Base-by-base conservation (phyloP, 768 basidiomycete genomes). In the Suillus variegatus region DNA sequence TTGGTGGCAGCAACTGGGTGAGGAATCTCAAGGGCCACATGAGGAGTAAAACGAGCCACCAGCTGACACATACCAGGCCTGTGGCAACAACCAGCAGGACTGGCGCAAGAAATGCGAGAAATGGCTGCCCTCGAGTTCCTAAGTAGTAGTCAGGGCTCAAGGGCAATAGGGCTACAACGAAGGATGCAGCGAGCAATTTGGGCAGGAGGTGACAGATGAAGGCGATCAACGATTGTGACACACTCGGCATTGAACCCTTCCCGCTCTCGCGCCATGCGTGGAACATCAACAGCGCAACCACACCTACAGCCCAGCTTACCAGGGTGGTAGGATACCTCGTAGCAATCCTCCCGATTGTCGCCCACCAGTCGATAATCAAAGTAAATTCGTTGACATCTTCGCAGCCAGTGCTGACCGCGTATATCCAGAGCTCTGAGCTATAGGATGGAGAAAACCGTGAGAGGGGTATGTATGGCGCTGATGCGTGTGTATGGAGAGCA, bases 271-370 rank as follows among this genome's bases (percentile, higher is more conserved):
- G 74, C 86, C 85, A 88, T 7, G 82, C 83, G 41, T 82, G 75
- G 68, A 85, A 88, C 25, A 91, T 63, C 0, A 89, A 70, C 18
- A 92, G 68, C 5, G 84, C 80, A 1, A 88, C 85, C n/a, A 93
- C 76, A 5, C 91, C 94, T 2, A 90, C 78, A 3, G 88, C 82
- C 91, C 95, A 97, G 35, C 85, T 84, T 4, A 89, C 79, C 0
- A 92, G 70, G 2, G 88, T 88, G 40, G 86, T 89, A 56, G 90
- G 84, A 77, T 94, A 98, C 28, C 97, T 82, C 20, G 88, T 79
- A 1, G 88, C 87, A 74, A 87, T 83, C 44, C 91, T 82, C 2
- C 92, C 93, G 7, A 93, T 65, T 2, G 90, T 93, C 12, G 85
- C 81, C 75, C 81, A 80, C 87, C 88, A 88, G 72, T 95, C 92